Evolutionary conservation across 1,139 yeast genomes (phyloP).

Genomic region (Pichia sp.): DNA sequence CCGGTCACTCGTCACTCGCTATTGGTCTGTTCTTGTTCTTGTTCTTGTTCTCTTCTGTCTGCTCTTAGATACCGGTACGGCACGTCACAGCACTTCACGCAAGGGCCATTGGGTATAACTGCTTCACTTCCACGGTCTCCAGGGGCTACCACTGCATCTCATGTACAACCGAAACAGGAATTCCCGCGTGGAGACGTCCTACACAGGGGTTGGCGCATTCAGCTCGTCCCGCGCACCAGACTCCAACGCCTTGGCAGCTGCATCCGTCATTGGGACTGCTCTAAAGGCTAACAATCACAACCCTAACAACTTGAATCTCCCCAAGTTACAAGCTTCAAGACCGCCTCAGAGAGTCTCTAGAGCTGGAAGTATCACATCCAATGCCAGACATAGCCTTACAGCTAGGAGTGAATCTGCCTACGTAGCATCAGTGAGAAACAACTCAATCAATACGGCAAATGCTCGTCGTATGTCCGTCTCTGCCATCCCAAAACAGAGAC

Average conservation of each 20-base stretch:
- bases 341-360: conserved; percentile 14
- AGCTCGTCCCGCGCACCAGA: conserved; percentile 22
- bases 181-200: conserved; percentile 16
- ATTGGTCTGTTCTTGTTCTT: too few species aligned
- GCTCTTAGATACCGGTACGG: too few species aligned
- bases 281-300: conserved; percentile 25
- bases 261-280: conserved; percentile 29
- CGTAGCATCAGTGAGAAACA: conserved; percentile 4
- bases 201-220: conserved; percentile 23
- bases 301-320: conserved; percentile 19
- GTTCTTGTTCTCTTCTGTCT: too few species aligned
- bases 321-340: conserved; percentile 16
- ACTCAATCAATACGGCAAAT: conserved; percentile 9
- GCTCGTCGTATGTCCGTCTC: conserved; percentile 11
- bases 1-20: too few species aligned
- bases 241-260: conserved; percentile 29
- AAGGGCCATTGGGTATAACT: too few species aligned
- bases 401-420: not conserved
- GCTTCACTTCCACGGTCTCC: too few species aligned
- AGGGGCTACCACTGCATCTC: too few species aligned
- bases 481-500: conserved; percentile 9
- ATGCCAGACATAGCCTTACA: conserved; percentile 6
- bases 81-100: too few species aligned
- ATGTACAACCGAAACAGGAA: conserved; percentile 10
- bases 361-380: conserved; percentile 16